A percentile compares a stretch with the other conserved stretches of the same genome.
Evolutionary conservation across 1,284 basidiomycete species (phyloP).

Genomic region (Testicularia cyperi): DNA sequence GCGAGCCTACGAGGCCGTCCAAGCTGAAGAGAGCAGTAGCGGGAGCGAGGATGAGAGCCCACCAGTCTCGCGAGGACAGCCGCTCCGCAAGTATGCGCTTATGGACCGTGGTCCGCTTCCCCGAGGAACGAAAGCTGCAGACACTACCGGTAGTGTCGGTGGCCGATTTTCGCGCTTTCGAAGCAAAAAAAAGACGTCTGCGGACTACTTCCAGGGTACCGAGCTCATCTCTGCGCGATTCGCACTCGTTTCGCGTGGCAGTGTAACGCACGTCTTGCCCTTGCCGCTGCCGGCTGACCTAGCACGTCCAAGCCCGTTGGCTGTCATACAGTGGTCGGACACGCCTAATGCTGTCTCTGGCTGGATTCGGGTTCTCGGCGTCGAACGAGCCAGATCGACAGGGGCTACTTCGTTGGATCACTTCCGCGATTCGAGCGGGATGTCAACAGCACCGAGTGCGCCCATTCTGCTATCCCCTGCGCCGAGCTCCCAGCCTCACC

Average conservation of each 20-base stretch:
- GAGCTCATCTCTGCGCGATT: conserved; percentile 23
- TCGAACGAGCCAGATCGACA: conserved; percentile 21
- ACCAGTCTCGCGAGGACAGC: background rate
- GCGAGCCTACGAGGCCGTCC: conserved; percentile 14
- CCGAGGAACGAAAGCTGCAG: too few relatives aligned
- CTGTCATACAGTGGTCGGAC: conserved; percentile 37
- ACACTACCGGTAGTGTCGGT: background rate
- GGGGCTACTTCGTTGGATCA: conserved; percentile 10
- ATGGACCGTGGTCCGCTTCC: conserved; percentile 17
- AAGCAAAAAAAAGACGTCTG: background rate
- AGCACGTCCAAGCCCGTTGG: conserved; percentile 16
- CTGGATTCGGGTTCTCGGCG: conserved; percentile 33
- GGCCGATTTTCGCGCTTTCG: conserved; percentile 4
- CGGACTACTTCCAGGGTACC: background rate
- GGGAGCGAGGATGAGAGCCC: conserved; percentile 9
- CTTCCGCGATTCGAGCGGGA: conserved; percentile 2
- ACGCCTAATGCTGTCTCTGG: conserved; percentile 39
- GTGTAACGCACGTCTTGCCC: conserved; percentile 30
- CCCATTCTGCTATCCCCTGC: background rate
- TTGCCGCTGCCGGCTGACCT: conserved; percentile 27
- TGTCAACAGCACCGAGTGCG: background rate
- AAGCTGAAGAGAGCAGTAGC: conserved; percentile 19
- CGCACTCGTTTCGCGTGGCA: conserved; percentile 26
- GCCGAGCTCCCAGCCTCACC: background rate
- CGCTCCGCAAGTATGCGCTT: conserved; percentile 11